Percentiles rank a stretch among this genome's conserved stretches.
phyloP scores from a whole-genome alignment of 2,329 filamentous ascomycete species.

The Ophiocordyceps polyrhachis-furcata region DNA sequence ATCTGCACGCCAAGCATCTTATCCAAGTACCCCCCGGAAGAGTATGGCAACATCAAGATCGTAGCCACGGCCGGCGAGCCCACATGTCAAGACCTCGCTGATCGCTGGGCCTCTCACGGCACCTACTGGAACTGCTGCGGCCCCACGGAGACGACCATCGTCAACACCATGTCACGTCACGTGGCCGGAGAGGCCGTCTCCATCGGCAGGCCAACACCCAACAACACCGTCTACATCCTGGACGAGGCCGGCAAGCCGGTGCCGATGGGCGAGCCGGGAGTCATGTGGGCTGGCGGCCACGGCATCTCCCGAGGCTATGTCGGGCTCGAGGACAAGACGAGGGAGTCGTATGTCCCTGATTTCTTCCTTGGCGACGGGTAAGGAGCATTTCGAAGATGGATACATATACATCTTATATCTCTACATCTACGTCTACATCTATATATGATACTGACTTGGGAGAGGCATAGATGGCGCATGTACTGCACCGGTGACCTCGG shows the following conservation, averaged over 20 bases:
- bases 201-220: conserved; percentile 36
- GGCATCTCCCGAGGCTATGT: conserved; percentile 38
- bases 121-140: conserved; percentile 39
- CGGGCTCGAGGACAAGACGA: conserved; percentile 30
- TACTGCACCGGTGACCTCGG: conserved; percentile 43
- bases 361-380: conserved; percentile 32
- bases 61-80: conserved; percentile 38
- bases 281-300: conserved; percentile 37
- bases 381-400: not conserved
- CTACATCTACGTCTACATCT: too few relatives aligned
- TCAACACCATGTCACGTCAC: conserved; percentile 37
- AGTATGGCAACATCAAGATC: conserved; percentile 31
- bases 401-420: too few relatives aligned
- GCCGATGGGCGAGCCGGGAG: conserved; percentile 25
- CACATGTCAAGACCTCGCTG: conserved; percentile 28
- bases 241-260: conserved; percentile 26
- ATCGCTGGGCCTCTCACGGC: conserved; percentile 30
- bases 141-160: conserved; percentile 39
- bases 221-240: conserved; percentile 36
- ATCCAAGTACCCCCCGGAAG: conserved; percentile 24
- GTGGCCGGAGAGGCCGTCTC: conserved; percentile 24
- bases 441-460: too few relatives aligned
- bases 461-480: conserved; percentile 31
- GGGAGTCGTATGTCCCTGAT: conserved; percentile 28
- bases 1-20: conserved; percentile 37